Evolutionary conservation across 176 grass and related monocot genomes (phyloP).

Genomic region (Carex littledalei): DNA sequence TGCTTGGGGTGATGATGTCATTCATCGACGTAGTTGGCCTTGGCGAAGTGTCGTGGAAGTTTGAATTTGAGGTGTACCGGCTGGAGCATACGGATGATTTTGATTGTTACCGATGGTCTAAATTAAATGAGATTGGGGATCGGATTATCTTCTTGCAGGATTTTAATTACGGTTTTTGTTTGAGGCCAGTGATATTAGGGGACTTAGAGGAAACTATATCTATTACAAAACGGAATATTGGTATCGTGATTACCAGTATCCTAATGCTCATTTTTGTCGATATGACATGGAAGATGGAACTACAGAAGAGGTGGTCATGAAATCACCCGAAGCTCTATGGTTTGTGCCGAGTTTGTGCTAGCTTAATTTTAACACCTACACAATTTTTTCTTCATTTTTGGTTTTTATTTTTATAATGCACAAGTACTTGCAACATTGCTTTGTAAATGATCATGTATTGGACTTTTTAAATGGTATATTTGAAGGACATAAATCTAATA

Average conservation of each 20-base stretch:
- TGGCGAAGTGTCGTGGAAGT: too few relatives aligned
- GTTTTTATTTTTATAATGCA: too few relatives aligned
- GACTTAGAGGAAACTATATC: background rate
- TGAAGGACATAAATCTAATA: too few relatives aligned
- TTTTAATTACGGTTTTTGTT: background rate
- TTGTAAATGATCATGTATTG: too few relatives aligned
- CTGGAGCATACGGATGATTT: background rate
- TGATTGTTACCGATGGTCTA: background rate
- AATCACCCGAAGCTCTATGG: background rate
- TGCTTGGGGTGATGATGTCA: background rate
- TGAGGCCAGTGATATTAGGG: background rate
- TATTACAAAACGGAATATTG: background rate
- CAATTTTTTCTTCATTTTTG: too few relatives aligned
- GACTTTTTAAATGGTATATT: too few relatives aligned
- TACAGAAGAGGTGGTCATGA: background rate
- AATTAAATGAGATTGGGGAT: background rate
- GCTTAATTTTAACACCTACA: too few relatives aligned
- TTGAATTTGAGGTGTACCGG: background rate
- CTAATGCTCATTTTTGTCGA: too few relatives aligned
- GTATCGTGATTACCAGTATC: background rate
- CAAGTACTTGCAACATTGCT: too few relatives aligned
- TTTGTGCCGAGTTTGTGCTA: background rate
- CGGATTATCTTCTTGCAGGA: background rate
- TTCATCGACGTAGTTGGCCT: too few relatives aligned
- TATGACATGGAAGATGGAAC: background rate